Percentiles rank a stretch among this genome's conserved stretches.
These are phyloP conservation scores for Tylopilus sp. DNA, from an alignment of 1,284 basidiomycete species.

Conservation along the genomic window DNA sequence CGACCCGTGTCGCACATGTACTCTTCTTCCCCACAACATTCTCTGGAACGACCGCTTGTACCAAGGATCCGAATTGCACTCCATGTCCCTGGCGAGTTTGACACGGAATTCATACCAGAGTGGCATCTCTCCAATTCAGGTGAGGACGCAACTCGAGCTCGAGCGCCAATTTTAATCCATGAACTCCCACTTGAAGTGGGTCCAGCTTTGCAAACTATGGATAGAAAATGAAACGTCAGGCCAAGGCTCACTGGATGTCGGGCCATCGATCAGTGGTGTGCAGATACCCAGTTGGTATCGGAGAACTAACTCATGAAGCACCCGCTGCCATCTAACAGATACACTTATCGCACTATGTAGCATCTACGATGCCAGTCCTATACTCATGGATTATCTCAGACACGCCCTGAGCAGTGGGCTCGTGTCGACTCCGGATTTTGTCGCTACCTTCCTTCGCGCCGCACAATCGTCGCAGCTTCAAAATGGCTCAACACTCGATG, in stretches of 20 bases:
- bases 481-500: constrained; percentile 59
- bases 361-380: constrained; percentile 61
- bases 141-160: constrained; percentile 27
- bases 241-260: constrained; percentile 30
- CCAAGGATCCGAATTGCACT: background rate
- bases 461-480: constrained; percentile 49
- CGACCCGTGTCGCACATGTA: background rate
- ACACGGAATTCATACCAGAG: constrained; percentile 69
- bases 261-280: constrained; percentile 48
- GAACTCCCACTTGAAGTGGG: constrained; percentile 47
- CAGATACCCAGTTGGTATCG: constrained; percentile 5
- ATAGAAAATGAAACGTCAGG: constrained; percentile 46
- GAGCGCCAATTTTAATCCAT: constrained; percentile 5
- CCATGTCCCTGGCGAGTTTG: constrained; percentile 63
- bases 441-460: constrained; percentile 50
- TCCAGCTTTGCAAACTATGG: constrained; percentile 56
- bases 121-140: constrained; percentile 59
- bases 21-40: background rate
- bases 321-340: constrained; percentile 40
- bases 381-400: constrained; percentile 59
- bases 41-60: background rate
- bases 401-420: constrained; percentile 53
- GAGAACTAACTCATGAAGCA: constrained; percentile 1
- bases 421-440: constrained; percentile 55
- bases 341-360: constrained; percentile 63